These are phyloP conservation scores for Hevea brasiliensis DNA, from an alignment of 345 rosid species.

Conservation along the genomic window DNA sequence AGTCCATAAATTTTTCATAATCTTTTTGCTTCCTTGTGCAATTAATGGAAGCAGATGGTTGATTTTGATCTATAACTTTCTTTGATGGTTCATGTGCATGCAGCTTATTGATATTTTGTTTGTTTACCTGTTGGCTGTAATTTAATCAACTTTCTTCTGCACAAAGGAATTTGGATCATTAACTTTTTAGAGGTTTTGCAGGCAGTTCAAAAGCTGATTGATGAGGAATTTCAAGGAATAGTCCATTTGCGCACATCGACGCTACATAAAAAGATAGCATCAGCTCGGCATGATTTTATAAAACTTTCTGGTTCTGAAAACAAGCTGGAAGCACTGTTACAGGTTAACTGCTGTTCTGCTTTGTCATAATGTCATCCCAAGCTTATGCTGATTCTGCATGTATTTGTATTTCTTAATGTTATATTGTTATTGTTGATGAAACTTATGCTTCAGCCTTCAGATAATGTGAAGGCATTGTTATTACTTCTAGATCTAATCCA, in stretches of 20 bases:
- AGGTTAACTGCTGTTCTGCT: constrained; percentile 44
- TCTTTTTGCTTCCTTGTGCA: not conserved
- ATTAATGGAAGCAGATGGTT: not conserved
- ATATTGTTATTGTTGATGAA: not conserved
- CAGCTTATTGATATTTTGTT: not conserved
- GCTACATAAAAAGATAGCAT: constrained; percentile 83
- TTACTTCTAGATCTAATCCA: not conserved
- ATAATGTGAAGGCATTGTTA: not conserved
- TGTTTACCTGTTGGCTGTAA: not conserved
- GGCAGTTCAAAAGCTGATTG: constrained; percentile 90
- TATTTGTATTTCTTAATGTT: not conserved
- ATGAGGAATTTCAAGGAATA: constrained; percentile 93
- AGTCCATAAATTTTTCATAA: no score
- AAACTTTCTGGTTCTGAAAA: constrained; percentile 87
- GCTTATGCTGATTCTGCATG: not conserved
- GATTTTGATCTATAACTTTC: not conserved
- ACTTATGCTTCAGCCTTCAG: not conserved
- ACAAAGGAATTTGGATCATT: not conserved
- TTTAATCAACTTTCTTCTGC: not conserved
- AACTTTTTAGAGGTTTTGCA: constrained; percentile 32
- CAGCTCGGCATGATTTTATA: constrained; percentile 89
- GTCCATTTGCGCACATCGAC: constrained; percentile 85
- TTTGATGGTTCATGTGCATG: not conserved
- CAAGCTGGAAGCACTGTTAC: constrained; percentile 85
- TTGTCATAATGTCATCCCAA: not conserved